Base-by-base conservation (phyloP, 805 yeast genomes). In the Yarrowia sp. region DNA sequence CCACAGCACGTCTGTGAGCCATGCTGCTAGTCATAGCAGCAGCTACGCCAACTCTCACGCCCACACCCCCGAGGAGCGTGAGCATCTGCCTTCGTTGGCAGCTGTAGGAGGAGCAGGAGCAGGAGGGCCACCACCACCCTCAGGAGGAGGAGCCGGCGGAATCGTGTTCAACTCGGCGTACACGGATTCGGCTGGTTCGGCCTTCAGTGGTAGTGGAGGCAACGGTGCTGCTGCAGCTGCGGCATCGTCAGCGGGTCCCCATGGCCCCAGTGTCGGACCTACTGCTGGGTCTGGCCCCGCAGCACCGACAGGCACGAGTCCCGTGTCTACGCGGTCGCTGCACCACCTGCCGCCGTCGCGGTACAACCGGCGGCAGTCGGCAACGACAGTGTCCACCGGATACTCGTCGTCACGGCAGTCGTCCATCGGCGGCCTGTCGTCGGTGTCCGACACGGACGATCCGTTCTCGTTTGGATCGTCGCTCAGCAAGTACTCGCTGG, bases 391-490 rank as follows among this genome's bases (percentile, higher is more conserved):
- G 39, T 38, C 69, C 22, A 65, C 68, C 6, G 67, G 70, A 14
- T 64, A 65, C 44, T 53, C 68, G 36, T 67, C 70, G 11, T 57
- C 66, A 13, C 66, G 73, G 0, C 67, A 72, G 36, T 62, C 66
- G 32, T 71, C 73, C 4, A 68, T 71, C 14, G 67, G 71, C 22
- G 72, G 72, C 7, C 55, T 68, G 8, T 71, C 73, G 1, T 68
- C 70, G 1, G 71, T 70, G 9, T 68, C 70, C 3, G 73, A 71
- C 51, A 71, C 64, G 14, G 73, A 71, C 38, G 74, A 71, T 55
- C 72, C 73, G 9, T 66, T 71, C 17, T 39, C 61, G 53, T 43
- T 66, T 47, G 22, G 71, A 41, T 31, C 69, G 44, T 67, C 70
- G 13, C 65, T 71, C 41, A 65, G 69, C 58, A 68, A 71, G 50